phyloP scores from a whole-genome alignment of 805 yeast species.

The Starmera dryadoides region DNA sequence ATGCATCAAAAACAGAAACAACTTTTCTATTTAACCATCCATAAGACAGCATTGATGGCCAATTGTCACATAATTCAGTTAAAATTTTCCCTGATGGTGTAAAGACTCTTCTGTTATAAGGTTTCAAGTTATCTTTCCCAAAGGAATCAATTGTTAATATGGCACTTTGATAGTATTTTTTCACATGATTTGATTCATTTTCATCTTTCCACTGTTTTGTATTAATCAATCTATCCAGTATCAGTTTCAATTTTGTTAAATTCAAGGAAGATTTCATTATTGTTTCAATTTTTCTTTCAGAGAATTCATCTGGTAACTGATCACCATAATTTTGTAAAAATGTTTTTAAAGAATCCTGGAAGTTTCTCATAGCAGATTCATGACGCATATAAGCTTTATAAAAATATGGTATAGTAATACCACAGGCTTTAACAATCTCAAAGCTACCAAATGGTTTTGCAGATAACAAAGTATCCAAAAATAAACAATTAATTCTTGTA shows the following conservation, averaged over 20 bases:
- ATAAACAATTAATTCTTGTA: conserved; percentile 80
- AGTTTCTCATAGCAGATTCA: conserved; percentile 80
- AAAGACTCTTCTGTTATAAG: conserved; percentile 61
- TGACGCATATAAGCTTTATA: conserved; percentile 91
- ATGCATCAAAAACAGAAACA: conserved; percentile 60
- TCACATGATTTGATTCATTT: conserved; percentile 17
- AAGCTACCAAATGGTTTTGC: conserved; percentile 66
- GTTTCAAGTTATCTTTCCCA: conserved; percentile 47
- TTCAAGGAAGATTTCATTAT: conserved; percentile 67
- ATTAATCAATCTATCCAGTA: conserved; percentile 53
- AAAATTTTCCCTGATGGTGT: conserved; percentile 89
- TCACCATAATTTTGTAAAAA: conserved; percentile 32
- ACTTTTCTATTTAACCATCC: conserved; percentile 88
- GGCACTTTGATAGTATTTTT: conserved; percentile 43
- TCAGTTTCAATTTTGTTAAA: conserved; percentile 60
- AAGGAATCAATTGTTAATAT: conserved; percentile 72
- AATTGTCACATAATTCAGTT: conserved; percentile 73
- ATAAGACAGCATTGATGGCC: conserved; percentile 84
- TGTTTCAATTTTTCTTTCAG: conserved; percentile 47
- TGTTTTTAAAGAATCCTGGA: conserved; percentile 36
- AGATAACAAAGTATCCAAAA: conserved; percentile 62
- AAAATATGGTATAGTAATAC: conserved; percentile 79
- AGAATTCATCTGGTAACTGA: conserved; percentile 26
- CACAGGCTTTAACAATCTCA: conserved; percentile 76
- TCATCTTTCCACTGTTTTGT: conserved; percentile 38